Base-by-base conservation (phyloP, 148 eudicot genomes). In the Hydrangea macrophylla region DNA sequence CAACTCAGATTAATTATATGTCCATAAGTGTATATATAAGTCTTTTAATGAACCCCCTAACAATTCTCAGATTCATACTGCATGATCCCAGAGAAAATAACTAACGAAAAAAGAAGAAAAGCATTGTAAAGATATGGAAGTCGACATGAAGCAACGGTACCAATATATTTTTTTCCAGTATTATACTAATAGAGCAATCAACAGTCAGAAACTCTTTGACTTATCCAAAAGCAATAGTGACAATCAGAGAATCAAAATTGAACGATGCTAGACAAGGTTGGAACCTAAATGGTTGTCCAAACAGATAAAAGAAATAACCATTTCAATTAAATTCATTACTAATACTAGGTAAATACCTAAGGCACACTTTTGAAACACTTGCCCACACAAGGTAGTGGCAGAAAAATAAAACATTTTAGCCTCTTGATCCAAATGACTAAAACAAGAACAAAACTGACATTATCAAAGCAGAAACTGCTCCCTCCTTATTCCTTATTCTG, bases 1-100 rank as follows among this genome's bases (percentile, higher is more conserved):
- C 18, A 62, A 35, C 53, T 59, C 37, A 62, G 62, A 60, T 23
- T 32, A 18, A 70, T 35, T 64, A 20, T 27, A 69, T 26, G 23
- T 64, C 50, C 15, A 15, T 27, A 3, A 25, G 30, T 2, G 51
- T 25, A 12, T 6, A 54, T 2, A 62, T 39, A 37, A 67, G 62
- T 51, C 42, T 18, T 60, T 30, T 6, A 27, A 26, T 53, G 23
- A 67, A 24, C 13, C 27, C 27, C 23, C 27, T 45, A 39, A 37
- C 37, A n/a, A 26, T 27, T 37, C 53, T 56, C 32, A 55, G 48
- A 55, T 51, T 55, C 20, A 37, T 55, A 45, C 54, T 32, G 22
- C 32, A 33, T 25, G 51, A 24, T 25, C 24, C 11, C 1, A 67
- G 61, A 39, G 5, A 18, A 32, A 11, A 18, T 3, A 48, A 2